These are phyloP conservation scores for Ceriops tagal DNA, from an alignment of 345 rosid species.

Conservation along the genomic window DNA sequence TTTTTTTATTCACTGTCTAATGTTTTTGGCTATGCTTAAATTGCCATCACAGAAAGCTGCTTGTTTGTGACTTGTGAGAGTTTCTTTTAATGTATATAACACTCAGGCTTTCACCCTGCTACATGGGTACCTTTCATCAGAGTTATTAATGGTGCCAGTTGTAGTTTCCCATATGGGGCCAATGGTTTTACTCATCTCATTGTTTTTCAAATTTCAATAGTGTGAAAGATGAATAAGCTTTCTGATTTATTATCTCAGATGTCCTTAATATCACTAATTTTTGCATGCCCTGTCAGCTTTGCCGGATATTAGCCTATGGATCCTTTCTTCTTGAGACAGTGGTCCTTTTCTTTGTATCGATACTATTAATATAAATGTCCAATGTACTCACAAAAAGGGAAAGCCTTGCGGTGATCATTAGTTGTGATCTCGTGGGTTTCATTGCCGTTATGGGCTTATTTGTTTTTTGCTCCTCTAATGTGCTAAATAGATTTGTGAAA, in stretches of 20 bases:
- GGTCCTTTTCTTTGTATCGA: background rate
- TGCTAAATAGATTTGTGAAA: background rate
- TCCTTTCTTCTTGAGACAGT: background rate
- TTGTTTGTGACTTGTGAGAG: conserved; percentile 15
- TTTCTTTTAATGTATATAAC: conserved; percentile 19
- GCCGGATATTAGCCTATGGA: conserved; percentile 1
- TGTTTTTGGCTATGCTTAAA: background rate
- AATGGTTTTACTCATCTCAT: conserved; percentile 3
- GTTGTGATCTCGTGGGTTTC: too few relatives aligned
- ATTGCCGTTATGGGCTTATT: background rate
- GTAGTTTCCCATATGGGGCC: background rate
- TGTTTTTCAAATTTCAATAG: background rate
- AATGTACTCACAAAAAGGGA: too few relatives aligned
- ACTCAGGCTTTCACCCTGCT: conserved; percentile 23
- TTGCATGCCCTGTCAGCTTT: background rate
- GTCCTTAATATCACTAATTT: background rate
- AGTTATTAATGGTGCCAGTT: conserved; percentile 26
- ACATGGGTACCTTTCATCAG: conserved; percentile 25
- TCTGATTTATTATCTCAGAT: conserved; percentile 7
- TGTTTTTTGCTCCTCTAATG: conserved; percentile 1
- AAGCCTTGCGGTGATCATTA: too few relatives aligned
- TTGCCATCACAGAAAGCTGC: conserved; percentile 12
- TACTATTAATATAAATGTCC: background rate
- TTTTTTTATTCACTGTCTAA: background rate
- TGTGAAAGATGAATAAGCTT: conserved; percentile 3